Evolutionary conservation across 78 protist genomes (phyloP), one percentile per base, ranked within the genome.

Genomic region (Chrysochromulina tobinii): DNA sequence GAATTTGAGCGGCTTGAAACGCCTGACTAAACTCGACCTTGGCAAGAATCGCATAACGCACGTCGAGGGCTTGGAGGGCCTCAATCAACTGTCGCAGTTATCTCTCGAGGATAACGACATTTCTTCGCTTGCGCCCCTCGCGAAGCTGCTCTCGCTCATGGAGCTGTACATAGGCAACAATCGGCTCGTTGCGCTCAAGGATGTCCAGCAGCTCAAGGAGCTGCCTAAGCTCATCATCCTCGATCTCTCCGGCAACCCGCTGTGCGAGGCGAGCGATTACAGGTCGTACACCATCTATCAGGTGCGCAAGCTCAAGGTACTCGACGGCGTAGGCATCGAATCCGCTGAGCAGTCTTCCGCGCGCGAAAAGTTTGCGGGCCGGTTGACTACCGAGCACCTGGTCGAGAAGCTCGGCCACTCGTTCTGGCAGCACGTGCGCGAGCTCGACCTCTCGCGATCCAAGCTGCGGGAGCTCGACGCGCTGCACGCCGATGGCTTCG

Each of bases 161-260:
- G 95, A 91, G 59, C 83, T 94, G 23, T 94, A 93, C 93, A 27
- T 87, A 18, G 93, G 94, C 21, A 95, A 90, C 93, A 95, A 95
- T 72, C 67, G 51, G 20, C 0, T 92, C 73, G 57, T 23, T 7
- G 54, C 17, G 20, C 66, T 85, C 53, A 61, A 73, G 55, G 87
- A 79, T 38, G 64, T 79, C 38, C 87, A 54, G 58, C 59, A 54
- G 12, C 18, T 94, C 58, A 17, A 53, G 64, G 50, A 4, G 2
- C 68, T 92, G 83, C 94, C 92, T 7, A 92, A 90, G 90, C 90
- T 95, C 50, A 91, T 95, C 69, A 95, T 95, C 48, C 67, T 93
- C 21, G 96, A 95, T 79, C 17, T 91, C 9, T 25, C 90, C 4
- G 95, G 94, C 20, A 94, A 94, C 81, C 93, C 90, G 8, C 55